Evolutionary conservation across 2,329 filamentous ascomycete genomes (phyloP).

Genomic region (Sclerotiophoma versabilis): DNA sequence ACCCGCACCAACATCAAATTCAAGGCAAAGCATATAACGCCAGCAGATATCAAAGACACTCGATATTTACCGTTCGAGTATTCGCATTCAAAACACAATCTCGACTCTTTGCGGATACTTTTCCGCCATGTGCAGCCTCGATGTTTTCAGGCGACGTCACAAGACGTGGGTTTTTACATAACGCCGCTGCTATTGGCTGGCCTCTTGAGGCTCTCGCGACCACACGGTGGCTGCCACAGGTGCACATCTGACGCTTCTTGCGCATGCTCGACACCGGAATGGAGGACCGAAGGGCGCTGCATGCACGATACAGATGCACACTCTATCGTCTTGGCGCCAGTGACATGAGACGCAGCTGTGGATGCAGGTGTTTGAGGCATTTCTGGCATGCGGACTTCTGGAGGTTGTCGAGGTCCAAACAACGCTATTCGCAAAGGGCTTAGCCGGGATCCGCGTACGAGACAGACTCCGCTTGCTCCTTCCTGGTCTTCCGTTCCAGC

Average conservation of each 20-base stretch:
- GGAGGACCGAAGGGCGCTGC: conserved; percentile 1
- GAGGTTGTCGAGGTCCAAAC: conserved; percentile 3
- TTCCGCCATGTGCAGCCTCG: conserved; percentile 9
- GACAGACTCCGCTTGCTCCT: conserved; percentile 14
- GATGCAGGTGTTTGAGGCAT: conserved; percentile 26
- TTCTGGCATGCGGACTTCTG: conserved; percentile 14
- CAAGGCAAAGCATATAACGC: background rate
- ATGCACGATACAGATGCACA: conserved; percentile 4
- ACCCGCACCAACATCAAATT: background rate
- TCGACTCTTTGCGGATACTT: conserved; percentile 12
- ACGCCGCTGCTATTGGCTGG: conserved; percentile 12
- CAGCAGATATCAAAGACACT: background rate
- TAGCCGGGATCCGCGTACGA: conserved; percentile 19
- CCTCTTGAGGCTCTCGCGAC: conserved; percentile 5
- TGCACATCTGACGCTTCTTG: conserved; percentile 6
- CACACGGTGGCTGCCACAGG: conserved; percentile 15
- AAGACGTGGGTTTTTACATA: conserved; percentile 16
- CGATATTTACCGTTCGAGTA: background rate
- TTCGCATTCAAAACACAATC: background rate
- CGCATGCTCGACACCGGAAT: conserved; percentile 2
- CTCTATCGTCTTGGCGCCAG: conserved; percentile 2
- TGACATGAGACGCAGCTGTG: conserved; percentile 8
- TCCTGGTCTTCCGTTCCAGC: conserved; percentile 15
- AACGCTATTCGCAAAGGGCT: conserved; percentile 14
- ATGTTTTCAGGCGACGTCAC: conserved; percentile 18